Evolutionary conservation across 1,284 basidiomycete species (phyloP).

Genomic region (Moesziomyces globuligerus): DNA sequence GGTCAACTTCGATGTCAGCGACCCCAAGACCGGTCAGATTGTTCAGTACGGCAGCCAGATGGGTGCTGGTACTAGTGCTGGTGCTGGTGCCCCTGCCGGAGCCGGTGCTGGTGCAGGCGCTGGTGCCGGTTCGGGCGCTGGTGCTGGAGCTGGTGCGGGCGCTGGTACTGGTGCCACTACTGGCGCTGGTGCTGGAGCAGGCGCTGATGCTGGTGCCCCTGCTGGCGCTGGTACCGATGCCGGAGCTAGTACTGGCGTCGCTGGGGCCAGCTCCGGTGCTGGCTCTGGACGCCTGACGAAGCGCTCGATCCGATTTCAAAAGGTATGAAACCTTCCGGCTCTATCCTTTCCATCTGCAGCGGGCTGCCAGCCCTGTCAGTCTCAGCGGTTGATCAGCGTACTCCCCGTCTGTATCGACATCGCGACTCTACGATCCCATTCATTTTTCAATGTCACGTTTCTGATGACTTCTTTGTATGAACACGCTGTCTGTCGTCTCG

Average conservation of each 20-base stretch:
- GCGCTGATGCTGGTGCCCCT: not conserved
- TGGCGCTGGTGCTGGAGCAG: constrained; percentile 3
- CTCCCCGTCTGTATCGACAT: too few species aligned
- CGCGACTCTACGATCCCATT: too few species aligned
- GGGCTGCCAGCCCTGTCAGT: too few species aligned
- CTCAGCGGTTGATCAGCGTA: too few species aligned
- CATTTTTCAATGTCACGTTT: constrained; percentile 8
- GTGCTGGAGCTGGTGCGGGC: constrained; percentile 1
- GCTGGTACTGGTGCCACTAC: not conserved
- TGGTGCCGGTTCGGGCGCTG: not conserved
- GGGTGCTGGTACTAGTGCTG: not conserved
- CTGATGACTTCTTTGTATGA: constrained; percentile 5
- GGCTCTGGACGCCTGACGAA: constrained; percentile 19
- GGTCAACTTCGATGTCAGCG: constrained; percentile 16
- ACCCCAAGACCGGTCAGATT: constrained; percentile 32
- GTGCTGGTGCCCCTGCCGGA: constrained; percentile 2
- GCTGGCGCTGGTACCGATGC: constrained; percentile 1
- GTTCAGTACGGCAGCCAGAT: constrained; percentile 1
- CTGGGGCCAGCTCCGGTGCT: not conserved
- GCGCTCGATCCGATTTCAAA: constrained; percentile 21
- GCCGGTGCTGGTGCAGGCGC: constrained; percentile 4
- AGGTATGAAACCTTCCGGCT: constrained; percentile 29
- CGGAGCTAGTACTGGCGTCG: too few species aligned
- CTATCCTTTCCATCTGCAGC: too few species aligned
- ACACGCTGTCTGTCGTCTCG: constrained; percentile 3